phyloP scores from a whole-genome alignment of 176 grass and related monocot species.

The Zoysia japonica region DNA sequence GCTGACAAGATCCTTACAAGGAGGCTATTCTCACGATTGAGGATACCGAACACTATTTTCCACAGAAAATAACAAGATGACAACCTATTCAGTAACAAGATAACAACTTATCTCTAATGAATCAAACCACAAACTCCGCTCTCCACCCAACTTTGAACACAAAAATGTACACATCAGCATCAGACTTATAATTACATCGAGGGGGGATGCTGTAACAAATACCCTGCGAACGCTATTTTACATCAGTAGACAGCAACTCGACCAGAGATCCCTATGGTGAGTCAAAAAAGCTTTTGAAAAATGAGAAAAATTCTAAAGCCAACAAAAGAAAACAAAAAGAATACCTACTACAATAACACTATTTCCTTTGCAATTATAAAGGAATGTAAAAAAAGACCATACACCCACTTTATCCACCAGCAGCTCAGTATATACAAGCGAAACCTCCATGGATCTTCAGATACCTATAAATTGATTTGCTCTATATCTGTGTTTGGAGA shows the following conservation, averaged over 20 bases:
- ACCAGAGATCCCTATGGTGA: constrained; percentile 33
- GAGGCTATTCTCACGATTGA: no score
- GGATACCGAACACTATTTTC: no score
- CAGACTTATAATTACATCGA: constrained; percentile 42
- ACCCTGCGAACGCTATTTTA: constrained; percentile 50
- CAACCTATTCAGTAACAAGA: neutral
- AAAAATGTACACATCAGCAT: constrained; percentile 48
- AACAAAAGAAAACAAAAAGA: constrained; percentile 34
- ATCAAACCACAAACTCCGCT: constrained; percentile 26
- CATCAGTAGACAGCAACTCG: constrained; percentile 31
- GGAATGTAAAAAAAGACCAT: constrained; percentile 28
- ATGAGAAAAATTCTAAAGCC: constrained; percentile 39
- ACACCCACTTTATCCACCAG: constrained; percentile 37
- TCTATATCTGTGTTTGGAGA: constrained; percentile 10
- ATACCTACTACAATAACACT: constrained; percentile 64
- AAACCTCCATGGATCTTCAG: constrained; percentile 42
- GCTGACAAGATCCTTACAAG: no score
- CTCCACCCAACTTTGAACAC: constrained; percentile 43
- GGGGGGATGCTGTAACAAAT: constrained; percentile 22
- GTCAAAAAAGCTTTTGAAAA: constrained; percentile 45
- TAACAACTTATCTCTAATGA: constrained; percentile 11
- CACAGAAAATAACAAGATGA: no score
- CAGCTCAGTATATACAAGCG: constrained; percentile 60
- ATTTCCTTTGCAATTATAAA: constrained; percentile 53
- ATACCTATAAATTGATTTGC: constrained; percentile 12